These are phyloP conservation scores for Lipomyces lipofer DNA, from an alignment of 805 yeast genomes.

Conservation along the genomic window DNA sequence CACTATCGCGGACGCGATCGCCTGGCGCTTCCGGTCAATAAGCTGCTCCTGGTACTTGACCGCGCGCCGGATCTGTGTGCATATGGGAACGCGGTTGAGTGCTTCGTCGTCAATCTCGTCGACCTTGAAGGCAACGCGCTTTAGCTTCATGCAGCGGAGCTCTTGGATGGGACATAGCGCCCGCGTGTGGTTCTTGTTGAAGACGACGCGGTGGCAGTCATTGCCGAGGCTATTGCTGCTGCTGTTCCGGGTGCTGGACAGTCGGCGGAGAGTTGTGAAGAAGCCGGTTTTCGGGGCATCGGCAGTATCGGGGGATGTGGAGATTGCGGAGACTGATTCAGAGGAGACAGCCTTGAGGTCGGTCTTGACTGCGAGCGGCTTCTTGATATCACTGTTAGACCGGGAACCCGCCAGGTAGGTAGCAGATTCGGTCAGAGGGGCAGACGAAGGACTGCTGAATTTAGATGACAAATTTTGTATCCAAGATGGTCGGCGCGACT, in stretches of 20 bases:
- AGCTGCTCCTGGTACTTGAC: slow-evolving; percentile 15
- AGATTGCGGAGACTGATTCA: not conserved
- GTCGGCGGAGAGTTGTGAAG: slow-evolving; percentile 14
- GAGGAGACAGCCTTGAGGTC: not conserved
- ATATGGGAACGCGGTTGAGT: slow-evolving; percentile 25
- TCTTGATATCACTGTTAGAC: too few relatives aligned
- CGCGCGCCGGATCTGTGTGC: slow-evolving; percentile 23
- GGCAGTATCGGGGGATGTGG: slow-evolving; percentile 1
- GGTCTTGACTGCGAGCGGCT: not conserved
- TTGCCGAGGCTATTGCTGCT: not conserved
- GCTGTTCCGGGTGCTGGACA: slow-evolving; percentile 13
- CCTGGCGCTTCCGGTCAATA: slow-evolving; percentile 1
- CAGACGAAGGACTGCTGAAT: not conserved
- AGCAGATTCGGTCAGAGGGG: not conserved
- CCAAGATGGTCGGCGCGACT: slow-evolving; percentile 20
- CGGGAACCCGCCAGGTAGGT: slow-evolving; percentile 2
- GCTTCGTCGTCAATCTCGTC: slow-evolving; percentile 28
- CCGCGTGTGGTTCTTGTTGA: slow-evolving; percentile 24
- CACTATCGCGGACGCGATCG: not conserved
- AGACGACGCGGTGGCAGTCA: slow-evolving; percentile 21
- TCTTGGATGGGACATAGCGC: slow-evolving; percentile 25
- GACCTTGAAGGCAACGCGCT: slow-evolving; percentile 29
- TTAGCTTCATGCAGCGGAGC: slow-evolving; percentile 8
- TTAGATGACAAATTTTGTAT: slow-evolving; percentile 16
- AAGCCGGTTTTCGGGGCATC: not conserved